Base-by-base conservation (phyloP, 108 stramenopile genomes). In the Stephanodiscus triporus region DNA sequence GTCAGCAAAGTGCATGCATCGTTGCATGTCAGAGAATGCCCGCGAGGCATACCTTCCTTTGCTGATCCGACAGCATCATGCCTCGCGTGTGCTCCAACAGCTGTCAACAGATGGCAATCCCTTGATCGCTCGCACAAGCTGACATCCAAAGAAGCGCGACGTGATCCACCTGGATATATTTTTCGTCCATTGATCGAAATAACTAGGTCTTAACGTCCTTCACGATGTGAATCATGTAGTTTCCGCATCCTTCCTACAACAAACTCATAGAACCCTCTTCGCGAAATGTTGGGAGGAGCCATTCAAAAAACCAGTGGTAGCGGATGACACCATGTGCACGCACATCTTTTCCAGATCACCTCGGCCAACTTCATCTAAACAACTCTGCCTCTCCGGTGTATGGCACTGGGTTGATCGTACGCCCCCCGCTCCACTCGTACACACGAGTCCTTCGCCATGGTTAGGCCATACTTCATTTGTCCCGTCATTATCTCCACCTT, bases 201-300 rank as follows among this genome's bases (percentile, higher is more conserved):
- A 30, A 6, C 22, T 65, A 10, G 64, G 64, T 26, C 22, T 6
- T 14, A 40, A 65, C 4, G 17, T 2, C 14, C 17, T 29, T 4
- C 47, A 66, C 50, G 23, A 66, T 66, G 7, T 66, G 26, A 13
- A 66, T 19, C 65, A 66, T 66, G 48, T 49, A 66, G 26, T 66
- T 66, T n/a, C n/a, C 65, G 0, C 65, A 66, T 66, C 30, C 65
- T 20, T 29, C n/a, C 65, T 11, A 48, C 65, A 6, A 27, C 6
- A 6, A 43, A 50, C 40, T 66, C 48, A 29, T 49, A 66, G 22
- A 49, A 47, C 6, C 9, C 1, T 26, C 22, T 6, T 49, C 65
- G 29, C 48, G 26, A 29, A 66, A 66, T 0, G 27, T 29, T 23
- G 65, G 65, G 3, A 66, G 40, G 3, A 22, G 10, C 23, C 23